phyloP scores from a whole-genome alignment of 371 early-diverging fungal species.

The Zychaea mexicana region DNA sequence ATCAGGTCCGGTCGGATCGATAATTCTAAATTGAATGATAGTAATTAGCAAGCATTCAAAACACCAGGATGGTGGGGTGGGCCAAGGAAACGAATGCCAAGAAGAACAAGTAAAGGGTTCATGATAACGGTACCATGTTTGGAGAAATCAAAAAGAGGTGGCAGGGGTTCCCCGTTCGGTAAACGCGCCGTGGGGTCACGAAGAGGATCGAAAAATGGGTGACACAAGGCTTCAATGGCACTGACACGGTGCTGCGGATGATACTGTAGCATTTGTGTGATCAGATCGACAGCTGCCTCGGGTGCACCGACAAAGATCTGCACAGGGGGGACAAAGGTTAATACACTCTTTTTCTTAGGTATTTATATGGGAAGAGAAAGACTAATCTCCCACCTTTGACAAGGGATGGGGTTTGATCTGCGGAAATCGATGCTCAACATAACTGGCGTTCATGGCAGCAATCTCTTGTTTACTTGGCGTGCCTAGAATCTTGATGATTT shows the following conservation, averaged over 20 bases:
- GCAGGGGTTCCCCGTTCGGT: slow-evolving; percentile 80
- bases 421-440: slow-evolving; percentile 97
- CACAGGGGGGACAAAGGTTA: not conserved
- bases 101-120: too few species aligned
- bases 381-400: slow-evolving; percentile 78
- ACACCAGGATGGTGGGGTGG: not conserved
- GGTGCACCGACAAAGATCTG: slow-evolving; percentile 47
- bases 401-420: slow-evolving; percentile 95
- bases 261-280: slow-evolving; percentile 91
- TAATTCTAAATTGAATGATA: slow-evolving; percentile 49
- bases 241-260: slow-evolving; percentile 89
- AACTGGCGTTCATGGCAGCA: slow-evolving; percentile 94
- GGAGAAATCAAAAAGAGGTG: slow-evolving; percentile 90
- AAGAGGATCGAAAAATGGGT: slow-evolving; percentile 96
- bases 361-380: too few species aligned
- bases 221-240: slow-evolving; percentile 92
- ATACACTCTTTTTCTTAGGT: not conserved
- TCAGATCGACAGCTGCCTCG: slow-evolving; percentile 85
- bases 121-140: slow-evolving; percentile 55
- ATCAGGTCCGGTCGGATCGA: slow-evolving; percentile 61
- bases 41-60: not conserved
- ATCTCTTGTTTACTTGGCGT: slow-evolving; percentile 97
- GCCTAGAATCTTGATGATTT: slow-evolving; percentile 99
- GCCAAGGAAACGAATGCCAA: not conserved
- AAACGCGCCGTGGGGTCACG: slow-evolving; percentile 82